Percentiles rank a stretch among this genome's conserved stretches.
These are phyloP conservation scores for Alternaria tenuissima DNA, from an alignment of 2,329 filamentous ascomycete species.

Conservation along the genomic window DNA sequence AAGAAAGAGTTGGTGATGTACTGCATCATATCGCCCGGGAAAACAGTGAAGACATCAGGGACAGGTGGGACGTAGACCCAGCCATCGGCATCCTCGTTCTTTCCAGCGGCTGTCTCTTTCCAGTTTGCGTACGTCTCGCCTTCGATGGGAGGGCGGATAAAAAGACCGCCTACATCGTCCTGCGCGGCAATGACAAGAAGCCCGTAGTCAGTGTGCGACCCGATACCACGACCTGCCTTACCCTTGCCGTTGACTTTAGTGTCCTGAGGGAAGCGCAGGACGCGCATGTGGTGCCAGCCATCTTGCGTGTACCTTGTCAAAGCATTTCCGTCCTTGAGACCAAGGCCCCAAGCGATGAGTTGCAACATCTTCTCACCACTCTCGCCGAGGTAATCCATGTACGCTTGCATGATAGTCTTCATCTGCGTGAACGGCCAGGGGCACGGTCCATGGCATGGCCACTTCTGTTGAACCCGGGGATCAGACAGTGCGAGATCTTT, in stretches of 20 bases:
- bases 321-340: constrained; percentile 49
- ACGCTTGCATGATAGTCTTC: constrained; percentile 51
- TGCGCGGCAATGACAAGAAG: constrained; percentile 61
- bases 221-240: constrained; percentile 60
- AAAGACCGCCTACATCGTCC: constrained; percentile 61
- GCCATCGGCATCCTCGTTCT: constrained; percentile 55
- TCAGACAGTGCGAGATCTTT: constrained; percentile 57
- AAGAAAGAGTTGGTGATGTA: constrained; percentile 19
- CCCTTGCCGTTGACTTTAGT: constrained; percentile 59
- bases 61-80: constrained; percentile 61
- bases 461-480: constrained; percentile 51
- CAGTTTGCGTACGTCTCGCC: constrained; percentile 58
- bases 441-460: constrained; percentile 61
- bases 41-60: constrained; percentile 58
- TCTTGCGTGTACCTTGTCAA: constrained; percentile 56
- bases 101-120: constrained; percentile 56
- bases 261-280: constrained; percentile 54
- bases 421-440: constrained; percentile 59
- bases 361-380: constrained; percentile 58
- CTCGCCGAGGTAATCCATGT: constrained; percentile 54
- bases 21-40: constrained; percentile 46
- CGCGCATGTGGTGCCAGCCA: constrained; percentile 62
- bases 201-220: constrained; percentile 63
- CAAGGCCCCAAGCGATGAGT: constrained; percentile 58
- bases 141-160: constrained; percentile 56